These are phyloP conservation scores for Geotrichum armillariae DNA, from an alignment of 1,139 yeast species.

Conservation along the genomic window DNA sequence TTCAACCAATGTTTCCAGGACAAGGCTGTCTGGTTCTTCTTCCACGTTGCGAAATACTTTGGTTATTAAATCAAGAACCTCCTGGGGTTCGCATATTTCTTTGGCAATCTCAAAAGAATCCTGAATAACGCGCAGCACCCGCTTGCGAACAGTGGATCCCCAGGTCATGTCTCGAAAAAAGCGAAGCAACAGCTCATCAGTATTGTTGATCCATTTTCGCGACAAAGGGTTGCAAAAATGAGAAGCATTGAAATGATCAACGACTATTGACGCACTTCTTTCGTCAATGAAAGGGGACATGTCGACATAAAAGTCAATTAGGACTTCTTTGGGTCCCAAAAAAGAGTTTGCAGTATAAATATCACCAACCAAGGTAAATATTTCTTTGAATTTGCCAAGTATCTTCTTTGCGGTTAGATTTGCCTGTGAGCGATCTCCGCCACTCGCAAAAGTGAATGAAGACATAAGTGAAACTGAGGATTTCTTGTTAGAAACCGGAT, in stretches of 20 bases:
- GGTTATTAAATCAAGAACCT: conserved; percentile 26
- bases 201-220: conserved; percentile 54
- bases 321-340: conserved; percentile 47
- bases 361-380: conserved; percentile 26
- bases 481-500: conserved; percentile 1
- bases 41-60: conserved; percentile 26
- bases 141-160: conserved; percentile 42
- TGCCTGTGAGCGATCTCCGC: neutral
- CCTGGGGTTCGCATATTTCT: conserved; percentile 26
- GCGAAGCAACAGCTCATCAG: conserved; percentile 46
- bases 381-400: conserved; percentile 23
- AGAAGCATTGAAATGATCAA: conserved; percentile 51
- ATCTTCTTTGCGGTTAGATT: conserved; percentile 19
- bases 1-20: conserved; percentile 42
- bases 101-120: conserved; percentile 40
- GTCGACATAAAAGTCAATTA: conserved; percentile 48
- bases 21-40: conserved; percentile 37
- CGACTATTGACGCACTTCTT: conserved; percentile 44
- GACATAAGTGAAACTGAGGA: conserved; percentile 23
- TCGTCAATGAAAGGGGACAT: conserved; percentile 44
- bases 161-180: conserved; percentile 45
- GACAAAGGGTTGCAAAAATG: conserved; percentile 55
- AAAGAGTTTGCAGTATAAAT: conserved; percentile 30
- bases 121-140: conserved; percentile 47
- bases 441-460: neutral